Base-by-base conservation (phyloP, 139 green algal genomes). In the Eudorina sp. region DNA sequence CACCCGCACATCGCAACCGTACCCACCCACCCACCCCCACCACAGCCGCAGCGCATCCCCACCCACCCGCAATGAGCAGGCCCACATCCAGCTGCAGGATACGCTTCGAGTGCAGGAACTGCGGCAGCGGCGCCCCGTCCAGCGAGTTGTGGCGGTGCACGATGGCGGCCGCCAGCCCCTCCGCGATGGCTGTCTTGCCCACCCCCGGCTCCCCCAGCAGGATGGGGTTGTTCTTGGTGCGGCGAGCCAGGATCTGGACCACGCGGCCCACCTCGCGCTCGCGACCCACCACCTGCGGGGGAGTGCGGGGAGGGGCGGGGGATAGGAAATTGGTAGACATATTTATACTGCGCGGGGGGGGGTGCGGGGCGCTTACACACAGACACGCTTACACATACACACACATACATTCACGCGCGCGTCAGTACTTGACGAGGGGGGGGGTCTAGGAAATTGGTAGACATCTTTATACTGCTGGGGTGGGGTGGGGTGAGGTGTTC, bases 221-320 rank as follows among this genome's bases (percentile, higher is more conserved):
- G 77, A 99, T 96, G 62, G 98, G 97, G 95, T 99, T 99, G 95
- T 98, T 99, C 94, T 98, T 98, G 60, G 90, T 95, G 84, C 95
- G 92, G 16, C 96, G 90, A 23, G 94, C 98, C 77, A 99, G 92
- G 84, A 99, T 98, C 95, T 99, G 95, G 29, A 64, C 80, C 60
- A 90, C 83, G 45, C 97, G 95, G 75, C 90, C 36, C 38, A 99
- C 95, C 93, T 99, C 97, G 31, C 95, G 94, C 53, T 96, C 93
- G 27, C 98, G 92, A 2, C 98, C 98, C 84, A 99, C 98, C 29
- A 99, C 82, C 64, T 88, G 62, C 29, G 9, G 13, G 36, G 68
- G 7, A 11, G 36, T 29, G 68, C 5, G 13, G 9, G 36, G 36
- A 76, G 34, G 68, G 4, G 36, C 8, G 36, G 36, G 68, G 68